Conservation (phyloP, 139 green algal species). For the Chlamydomonas incerta region DNA sequence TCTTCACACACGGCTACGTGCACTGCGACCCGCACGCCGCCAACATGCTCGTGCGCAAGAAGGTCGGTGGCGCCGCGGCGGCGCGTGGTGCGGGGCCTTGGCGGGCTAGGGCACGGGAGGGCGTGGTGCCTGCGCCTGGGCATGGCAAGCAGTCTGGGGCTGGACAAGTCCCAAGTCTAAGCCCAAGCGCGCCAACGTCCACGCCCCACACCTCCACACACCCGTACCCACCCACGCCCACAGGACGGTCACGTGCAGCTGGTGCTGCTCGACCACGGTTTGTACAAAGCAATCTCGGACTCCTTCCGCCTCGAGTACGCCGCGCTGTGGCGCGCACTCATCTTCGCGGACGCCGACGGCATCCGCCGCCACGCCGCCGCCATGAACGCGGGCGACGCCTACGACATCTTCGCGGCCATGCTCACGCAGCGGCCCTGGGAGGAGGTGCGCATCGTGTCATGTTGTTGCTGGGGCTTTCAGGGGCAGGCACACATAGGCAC, state of each 20-base stretch:
- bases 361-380: conserved; percentile 66
- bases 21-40: conserved; percentile 90
- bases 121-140: no score
- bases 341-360: conserved; percentile 83
- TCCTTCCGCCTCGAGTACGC: conserved; percentile 81
- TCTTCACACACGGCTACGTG: conserved; percentile 85
- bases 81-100: no score
- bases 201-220: no score
- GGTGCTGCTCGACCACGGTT: conserved; percentile 91
- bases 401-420: conserved; percentile 89
- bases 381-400: conserved; percentile 87
- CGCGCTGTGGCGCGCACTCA: conserved; percentile 82
- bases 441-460: conserved; percentile 54
- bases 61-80: not conserved
- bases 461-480: not conserved
- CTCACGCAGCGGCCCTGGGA: conserved; percentile 91
- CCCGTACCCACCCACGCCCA: not conserved
- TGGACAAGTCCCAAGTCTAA: no score
- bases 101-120: no score
- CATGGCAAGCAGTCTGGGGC: no score
- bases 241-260: conserved; percentile 66
- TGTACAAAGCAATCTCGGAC: conserved; percentile 82
- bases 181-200: no score
- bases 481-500: not conserved
- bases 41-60: conserved; percentile 79